phyloP scores from a whole-genome alignment of 2,329 filamentous ascomycete genomes.

The Rosellinia necatrix region DNA sequence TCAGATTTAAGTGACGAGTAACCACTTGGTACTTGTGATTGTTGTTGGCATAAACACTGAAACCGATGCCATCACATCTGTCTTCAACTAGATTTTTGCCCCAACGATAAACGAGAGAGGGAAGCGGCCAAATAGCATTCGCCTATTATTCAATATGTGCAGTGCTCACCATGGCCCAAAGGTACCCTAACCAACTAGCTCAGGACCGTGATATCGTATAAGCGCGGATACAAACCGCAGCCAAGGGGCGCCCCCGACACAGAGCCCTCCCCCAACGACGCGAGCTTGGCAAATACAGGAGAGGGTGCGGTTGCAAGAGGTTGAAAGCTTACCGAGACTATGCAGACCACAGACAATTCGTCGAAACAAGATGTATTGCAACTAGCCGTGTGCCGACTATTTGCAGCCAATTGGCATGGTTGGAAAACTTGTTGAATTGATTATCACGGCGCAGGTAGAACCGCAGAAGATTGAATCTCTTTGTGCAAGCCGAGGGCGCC shows the following conservation, averaged over 20 bases:
- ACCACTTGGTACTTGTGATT: neutral
- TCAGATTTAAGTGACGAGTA: neutral
- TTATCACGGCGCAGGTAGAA: neutral
- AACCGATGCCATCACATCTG: neutral
- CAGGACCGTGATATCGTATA: neutral
- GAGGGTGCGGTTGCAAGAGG: neutral
- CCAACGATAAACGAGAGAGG: too few species aligned
- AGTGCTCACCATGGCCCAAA: neutral
- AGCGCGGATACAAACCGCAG: neutral
- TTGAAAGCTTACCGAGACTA: slow-evolving; percentile 5
- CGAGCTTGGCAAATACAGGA: neutral
- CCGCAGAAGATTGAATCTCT: too few species aligned
- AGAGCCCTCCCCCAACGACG: neutral
- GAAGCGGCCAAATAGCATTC: too few species aligned
- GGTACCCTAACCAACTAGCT: neutral
- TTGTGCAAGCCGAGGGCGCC: neutral
- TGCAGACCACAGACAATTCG: neutral
- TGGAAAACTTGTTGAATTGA: too few species aligned
- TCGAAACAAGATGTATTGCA: neutral
- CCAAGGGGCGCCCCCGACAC: neutral
- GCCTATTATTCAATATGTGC: too few species aligned
- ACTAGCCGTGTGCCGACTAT: neutral
- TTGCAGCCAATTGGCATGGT: neutral
- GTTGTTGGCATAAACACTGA: neutral
- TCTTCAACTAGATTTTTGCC: neutral